A percentile compares a stretch with the other conserved stretches of the same genome.
phyloP scores from a whole-genome alignment of 176 grass and related monocot species.

The Tillandsia fasciculata region DNA sequence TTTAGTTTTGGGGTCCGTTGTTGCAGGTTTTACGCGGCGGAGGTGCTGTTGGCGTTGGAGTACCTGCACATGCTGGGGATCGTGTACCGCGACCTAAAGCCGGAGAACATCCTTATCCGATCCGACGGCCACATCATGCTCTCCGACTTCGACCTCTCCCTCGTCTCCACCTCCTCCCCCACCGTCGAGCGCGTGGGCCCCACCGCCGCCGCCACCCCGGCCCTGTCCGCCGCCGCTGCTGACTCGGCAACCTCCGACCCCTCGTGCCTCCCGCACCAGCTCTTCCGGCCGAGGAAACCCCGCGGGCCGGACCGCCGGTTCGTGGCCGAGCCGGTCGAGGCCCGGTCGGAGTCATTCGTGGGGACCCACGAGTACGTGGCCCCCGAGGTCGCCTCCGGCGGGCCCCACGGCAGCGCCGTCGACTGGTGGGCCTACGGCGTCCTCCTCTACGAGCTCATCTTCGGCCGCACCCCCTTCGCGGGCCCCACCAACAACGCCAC shows the following conservation, averaged over 20 bases:
- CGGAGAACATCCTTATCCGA: conserved; percentile 91
- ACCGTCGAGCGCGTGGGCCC: conserved; percentile 26
- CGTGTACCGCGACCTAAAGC: conserved; percentile 98
- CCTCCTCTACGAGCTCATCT: conserved; percentile 84
- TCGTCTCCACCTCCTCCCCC: conserved; percentile 74
- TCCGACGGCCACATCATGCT: conserved; percentile 98
- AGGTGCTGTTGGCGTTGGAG: conserved; percentile 86
- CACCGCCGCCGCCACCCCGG: not conserved
- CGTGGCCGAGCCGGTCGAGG: conserved; percentile 73
- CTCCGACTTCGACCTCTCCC: conserved; percentile 95
- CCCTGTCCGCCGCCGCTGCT: not conserved
- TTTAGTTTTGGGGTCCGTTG: not conserved
- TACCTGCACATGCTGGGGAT: conserved; percentile 98
- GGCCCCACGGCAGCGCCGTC: conserved; percentile 69
- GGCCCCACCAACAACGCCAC: conserved; percentile 55
- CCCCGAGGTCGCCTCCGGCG: conserved; percentile 68
- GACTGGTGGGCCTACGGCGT: conserved; percentile 99
- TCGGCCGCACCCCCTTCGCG: conserved; percentile 69
- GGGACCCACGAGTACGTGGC: conserved; percentile 96
- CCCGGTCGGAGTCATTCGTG: conserved; percentile 75
- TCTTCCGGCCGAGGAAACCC: conserved; percentile 18
- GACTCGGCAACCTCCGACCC: not conserved
- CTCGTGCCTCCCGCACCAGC: conserved; percentile 51
- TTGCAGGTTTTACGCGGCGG: conserved; percentile 70
- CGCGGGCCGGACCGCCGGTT: conserved; percentile 30